Percentiles rank a stretch among this genome's conserved stretches.
These are phyloP conservation scores for Lithospermum erythrorhizon DNA, from an alignment of 257 asterid species.

Conservation along the genomic window DNA sequence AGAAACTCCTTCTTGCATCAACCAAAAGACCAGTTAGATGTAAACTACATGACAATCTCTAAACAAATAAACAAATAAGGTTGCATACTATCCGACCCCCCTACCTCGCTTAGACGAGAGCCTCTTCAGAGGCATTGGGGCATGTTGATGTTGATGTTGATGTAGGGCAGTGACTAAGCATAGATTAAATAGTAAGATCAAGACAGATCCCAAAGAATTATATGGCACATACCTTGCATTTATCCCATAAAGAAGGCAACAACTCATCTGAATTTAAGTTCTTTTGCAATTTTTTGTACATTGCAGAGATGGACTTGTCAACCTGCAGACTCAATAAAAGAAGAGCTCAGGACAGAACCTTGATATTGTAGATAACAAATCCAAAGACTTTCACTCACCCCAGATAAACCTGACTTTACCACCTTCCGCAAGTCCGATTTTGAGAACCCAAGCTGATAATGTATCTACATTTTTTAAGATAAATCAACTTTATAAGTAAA, in stretches of 20 bases:
- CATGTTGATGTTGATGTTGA: too few species aligned
- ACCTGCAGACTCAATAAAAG: conserved; percentile 37
- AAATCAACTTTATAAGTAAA: conserved; percentile 7
- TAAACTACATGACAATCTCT: not conserved
- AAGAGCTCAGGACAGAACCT: conserved; percentile 9
- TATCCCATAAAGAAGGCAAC: conserved; percentile 95
- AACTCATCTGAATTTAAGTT: conserved; percentile 77
- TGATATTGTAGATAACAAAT: conserved; percentile 6
- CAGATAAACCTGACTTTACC: conserved; percentile 72
- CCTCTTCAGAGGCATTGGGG: too few species aligned
- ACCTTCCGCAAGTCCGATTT: conserved; percentile 87
- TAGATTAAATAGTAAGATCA: too few species aligned
- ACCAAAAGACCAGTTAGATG: not conserved
- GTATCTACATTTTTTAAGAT: conserved; percentile 45
- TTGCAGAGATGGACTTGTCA: conserved; percentile 65
- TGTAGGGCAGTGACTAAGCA: too few species aligned
- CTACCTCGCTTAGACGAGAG: too few species aligned
- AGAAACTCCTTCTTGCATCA: conserved; percentile 72
- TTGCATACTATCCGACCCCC: too few species aligned
- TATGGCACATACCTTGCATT: conserved; percentile 64
- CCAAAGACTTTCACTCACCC: conserved; percentile 40
- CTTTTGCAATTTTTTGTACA: conserved; percentile 87
- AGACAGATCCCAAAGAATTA: not conserved
- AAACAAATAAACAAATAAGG: not conserved
- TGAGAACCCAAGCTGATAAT: conserved; percentile 82